Conservation (phyloP, 2,329 filamentous ascomycete genomes). For the Mariannaea sp. region DNA sequence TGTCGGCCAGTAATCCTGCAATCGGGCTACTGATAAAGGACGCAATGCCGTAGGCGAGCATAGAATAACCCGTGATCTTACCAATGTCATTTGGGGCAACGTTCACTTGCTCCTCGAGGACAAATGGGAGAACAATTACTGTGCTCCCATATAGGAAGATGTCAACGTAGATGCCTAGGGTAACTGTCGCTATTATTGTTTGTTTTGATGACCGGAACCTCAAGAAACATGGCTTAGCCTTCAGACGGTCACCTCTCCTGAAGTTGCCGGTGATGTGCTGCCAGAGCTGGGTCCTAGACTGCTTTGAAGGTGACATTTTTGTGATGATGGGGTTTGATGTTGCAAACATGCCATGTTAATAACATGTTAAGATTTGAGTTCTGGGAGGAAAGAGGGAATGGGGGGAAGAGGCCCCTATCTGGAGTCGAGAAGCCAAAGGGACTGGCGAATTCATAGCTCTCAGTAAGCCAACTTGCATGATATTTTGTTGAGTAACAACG, state of each 20-base stretch:
- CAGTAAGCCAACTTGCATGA: too few relatives aligned
- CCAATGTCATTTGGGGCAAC: constrained; percentile 1
- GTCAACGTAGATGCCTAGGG: constrained; percentile 22
- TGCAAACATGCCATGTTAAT: neutral
- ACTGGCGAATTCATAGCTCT: too few relatives aligned
- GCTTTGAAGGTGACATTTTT: neutral
- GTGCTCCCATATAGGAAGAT: constrained; percentile 25
- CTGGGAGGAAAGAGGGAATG: neutral
- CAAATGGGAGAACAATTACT: constrained; percentile 22
- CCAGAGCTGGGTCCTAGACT: neutral
- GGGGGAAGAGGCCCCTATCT: neutral
- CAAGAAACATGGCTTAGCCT: neutral
- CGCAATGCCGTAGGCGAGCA: constrained; percentile 19
- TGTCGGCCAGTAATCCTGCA: constrained; percentile 18
- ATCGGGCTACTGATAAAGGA: constrained; percentile 15
- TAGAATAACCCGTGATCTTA: constrained; percentile 13
- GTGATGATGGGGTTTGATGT: neutral
- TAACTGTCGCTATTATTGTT: constrained; percentile 20
- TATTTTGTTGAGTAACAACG: too few relatives aligned
- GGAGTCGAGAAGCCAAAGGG: neutral
- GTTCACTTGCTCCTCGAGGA: constrained; percentile 14
- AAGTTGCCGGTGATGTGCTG: constrained; percentile 11
- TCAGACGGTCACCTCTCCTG: neutral
- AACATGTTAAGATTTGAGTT: neutral
- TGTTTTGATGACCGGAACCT: constrained; percentile 6